A percentile compares a stretch with the other conserved stretches of the same genome.
Conservation (phyloP, 1,284 basidiomycete species). For the Ganoderma sinense region DNA sequence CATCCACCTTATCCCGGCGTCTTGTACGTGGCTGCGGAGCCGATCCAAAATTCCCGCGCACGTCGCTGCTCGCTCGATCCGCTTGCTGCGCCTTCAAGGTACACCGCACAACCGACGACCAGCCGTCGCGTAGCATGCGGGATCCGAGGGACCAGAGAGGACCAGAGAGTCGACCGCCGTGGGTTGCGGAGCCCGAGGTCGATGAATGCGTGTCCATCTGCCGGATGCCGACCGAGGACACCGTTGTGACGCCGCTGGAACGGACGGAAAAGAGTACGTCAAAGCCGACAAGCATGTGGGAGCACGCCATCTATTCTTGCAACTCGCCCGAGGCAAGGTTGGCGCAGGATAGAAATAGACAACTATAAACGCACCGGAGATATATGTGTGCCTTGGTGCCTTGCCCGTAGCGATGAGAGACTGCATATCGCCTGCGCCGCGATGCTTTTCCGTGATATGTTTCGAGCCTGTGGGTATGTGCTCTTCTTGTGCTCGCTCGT, state of each 20-base stretch:
- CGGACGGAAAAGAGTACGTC: background rate
- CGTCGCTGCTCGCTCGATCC: background rate
- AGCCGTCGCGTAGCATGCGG: background rate
- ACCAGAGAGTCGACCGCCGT: background rate
- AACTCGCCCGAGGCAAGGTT: background rate
- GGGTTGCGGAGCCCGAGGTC: background rate
- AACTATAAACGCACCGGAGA: constrained; percentile 1
- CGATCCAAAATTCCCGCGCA: background rate
- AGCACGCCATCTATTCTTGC: background rate
- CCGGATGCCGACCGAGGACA: background rate
- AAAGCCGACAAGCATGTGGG: background rate
- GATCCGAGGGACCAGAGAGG: background rate
- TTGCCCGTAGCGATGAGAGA: background rate
- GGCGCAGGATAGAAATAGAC: background rate
- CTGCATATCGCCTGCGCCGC: background rate
- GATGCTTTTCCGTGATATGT: too few relatives aligned
- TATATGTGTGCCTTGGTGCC: background rate
- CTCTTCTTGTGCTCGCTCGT: background rate
- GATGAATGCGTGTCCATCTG: background rate
- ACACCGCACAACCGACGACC: background rate
- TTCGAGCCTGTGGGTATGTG: too few relatives aligned
- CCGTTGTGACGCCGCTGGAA: background rate
- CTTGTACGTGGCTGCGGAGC: background rate
- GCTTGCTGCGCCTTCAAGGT: background rate
- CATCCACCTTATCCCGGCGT: background rate